Evolutionary conservation across 1,284 basidiomycete species (phyloP).

Genomic region (Trichosporon sp.): DNA sequence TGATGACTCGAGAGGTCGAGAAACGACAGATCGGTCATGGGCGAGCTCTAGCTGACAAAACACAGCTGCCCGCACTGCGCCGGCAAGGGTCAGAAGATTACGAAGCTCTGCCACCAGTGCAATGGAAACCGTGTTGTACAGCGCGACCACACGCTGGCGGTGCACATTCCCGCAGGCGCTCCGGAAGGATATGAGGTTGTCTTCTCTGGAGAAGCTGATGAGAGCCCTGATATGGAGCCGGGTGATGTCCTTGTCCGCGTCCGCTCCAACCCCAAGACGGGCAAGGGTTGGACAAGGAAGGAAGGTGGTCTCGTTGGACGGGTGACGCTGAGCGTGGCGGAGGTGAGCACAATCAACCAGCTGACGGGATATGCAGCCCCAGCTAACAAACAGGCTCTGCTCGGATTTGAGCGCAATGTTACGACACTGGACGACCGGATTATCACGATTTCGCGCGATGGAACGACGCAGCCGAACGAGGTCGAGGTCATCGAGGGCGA

Average conservation of each 20-base stretch:
- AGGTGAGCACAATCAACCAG: slow-evolving; percentile 62
- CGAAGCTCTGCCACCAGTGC: slow-evolving; percentile 75
- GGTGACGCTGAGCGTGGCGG: slow-evolving; percentile 83
- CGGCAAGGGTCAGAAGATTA: slow-evolving; percentile 78
- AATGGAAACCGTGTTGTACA: slow-evolving; percentile 75
- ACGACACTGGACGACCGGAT: slow-evolving; percentile 85
- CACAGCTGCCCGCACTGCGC: slow-evolving; percentile 74
- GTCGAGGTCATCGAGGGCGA: slow-evolving; percentile 82
- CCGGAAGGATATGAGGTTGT: slow-evolving; percentile 88
- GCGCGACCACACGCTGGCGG: slow-evolving; percentile 66
- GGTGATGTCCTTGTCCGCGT: slow-evolving; percentile 87
- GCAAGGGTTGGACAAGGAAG: slow-evolving; percentile 78
- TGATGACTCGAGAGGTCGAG: too few relatives aligned
- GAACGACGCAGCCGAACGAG: slow-evolving; percentile 90
- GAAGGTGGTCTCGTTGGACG: slow-evolving; percentile 86
- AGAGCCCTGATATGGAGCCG: slow-evolving; percentile 87
- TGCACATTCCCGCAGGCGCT: slow-evolving; percentile 79
- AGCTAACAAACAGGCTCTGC: slow-evolving; percentile 46
- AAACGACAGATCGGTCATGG: too few relatives aligned
- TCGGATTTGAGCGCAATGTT: slow-evolving; percentile 66
- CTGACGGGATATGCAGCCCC: too few relatives aligned
- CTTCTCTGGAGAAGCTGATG: slow-evolving; percentile 90
- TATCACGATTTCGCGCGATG: slow-evolving; percentile 70
- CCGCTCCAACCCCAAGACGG: slow-evolving; percentile 62
- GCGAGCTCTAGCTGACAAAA: slow-evolving; percentile 16